Conservation (phyloP, 108 stramenopile genomes). For the Nitzschia inconspicua region DNA sequence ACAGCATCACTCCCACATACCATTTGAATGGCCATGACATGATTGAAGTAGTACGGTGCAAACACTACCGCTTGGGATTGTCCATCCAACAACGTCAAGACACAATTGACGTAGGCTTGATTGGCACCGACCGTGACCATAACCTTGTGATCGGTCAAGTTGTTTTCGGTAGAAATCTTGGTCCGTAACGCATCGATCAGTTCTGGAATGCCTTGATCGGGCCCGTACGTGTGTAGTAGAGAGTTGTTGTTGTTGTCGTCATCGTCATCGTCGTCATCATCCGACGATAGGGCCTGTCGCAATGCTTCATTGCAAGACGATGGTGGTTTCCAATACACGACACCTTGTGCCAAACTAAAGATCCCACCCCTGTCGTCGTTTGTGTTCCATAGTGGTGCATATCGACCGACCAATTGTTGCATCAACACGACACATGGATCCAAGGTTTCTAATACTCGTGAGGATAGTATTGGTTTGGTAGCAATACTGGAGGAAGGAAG, state of each 20-base stretch:
- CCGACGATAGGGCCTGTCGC: constrained; percentile 5
- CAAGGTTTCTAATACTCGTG: constrained; percentile 49
- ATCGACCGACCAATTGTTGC: constrained; percentile 62
- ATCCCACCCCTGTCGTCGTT: constrained; percentile 56
- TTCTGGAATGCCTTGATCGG: constrained; percentile 77
- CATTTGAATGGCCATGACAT: constrained; percentile 88
- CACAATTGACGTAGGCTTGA: constrained; percentile 89
- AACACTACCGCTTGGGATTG: constrained; percentile 69
- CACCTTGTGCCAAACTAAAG: constrained; percentile 80
- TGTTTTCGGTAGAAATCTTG: constrained; percentile 66
- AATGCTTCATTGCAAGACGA: constrained; percentile 32
- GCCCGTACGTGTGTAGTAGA: constrained; percentile 68
- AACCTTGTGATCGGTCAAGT: constrained; percentile 57
- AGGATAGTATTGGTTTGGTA: constrained; percentile 4
- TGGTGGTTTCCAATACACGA: constrained; percentile 84
- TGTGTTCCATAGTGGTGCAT: constrained; percentile 46
- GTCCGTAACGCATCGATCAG: constrained; percentile 38
- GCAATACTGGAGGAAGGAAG: no score
- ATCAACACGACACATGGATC: constrained; percentile 86
- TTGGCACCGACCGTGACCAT: constrained; percentile 94
- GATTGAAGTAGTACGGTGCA: constrained; percentile 93
- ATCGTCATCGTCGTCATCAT: not conserved
- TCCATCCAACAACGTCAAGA: constrained; percentile 56
- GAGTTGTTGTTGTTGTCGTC: not conserved
- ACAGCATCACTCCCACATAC: constrained; percentile 40